Evolutionary conservation across 2,329 filamentous ascomycete genomes (phyloP).

Genomic region (Ascochyta pisi): DNA sequence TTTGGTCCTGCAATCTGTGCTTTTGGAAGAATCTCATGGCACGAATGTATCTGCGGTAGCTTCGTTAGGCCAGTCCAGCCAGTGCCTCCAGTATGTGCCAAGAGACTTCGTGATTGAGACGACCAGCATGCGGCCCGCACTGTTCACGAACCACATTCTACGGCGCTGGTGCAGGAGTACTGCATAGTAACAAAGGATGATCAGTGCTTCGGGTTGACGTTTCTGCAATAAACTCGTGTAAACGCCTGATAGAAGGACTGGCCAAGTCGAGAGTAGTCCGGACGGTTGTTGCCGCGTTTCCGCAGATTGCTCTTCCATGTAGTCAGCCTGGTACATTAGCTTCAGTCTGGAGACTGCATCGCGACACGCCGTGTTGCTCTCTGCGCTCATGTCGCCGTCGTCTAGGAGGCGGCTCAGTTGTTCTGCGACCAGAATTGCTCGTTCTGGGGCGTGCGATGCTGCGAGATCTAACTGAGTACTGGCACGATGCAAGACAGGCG

Average conservation of each 20-base stretch:
- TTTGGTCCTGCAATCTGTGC: not conserved
- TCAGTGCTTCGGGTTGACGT: conserved; percentile 28
- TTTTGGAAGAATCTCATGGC: not conserved
- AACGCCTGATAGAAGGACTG: conserved; percentile 23
- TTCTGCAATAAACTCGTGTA: conserved; percentile 28
- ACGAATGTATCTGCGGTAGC: not conserved
- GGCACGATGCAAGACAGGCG: conserved; percentile 14
- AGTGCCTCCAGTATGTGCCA: conserved; percentile 26
- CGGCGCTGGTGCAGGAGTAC: conserved; percentile 27
- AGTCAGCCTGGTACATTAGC: conserved; percentile 19
- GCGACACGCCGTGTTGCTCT: conserved; percentile 16
- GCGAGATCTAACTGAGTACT: conserved; percentile 5
- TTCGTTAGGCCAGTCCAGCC: conserved; percentile 32
- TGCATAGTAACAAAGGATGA: conserved; percentile 31
- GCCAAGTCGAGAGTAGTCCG: conserved; percentile 27
- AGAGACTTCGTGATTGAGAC: conserved; percentile 21
- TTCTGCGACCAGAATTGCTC: conserved; percentile 10
- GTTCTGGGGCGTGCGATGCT: conserved; percentile 8
- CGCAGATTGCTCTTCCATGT: not conserved
- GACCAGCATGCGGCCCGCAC: conserved; percentile 25
- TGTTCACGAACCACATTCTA: conserved; percentile 25
- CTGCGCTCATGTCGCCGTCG: conserved; percentile 8
- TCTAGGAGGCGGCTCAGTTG: conserved; percentile 20
- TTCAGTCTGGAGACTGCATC: conserved; percentile 21
- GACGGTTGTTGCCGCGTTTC: not conserved